A percentile compares a stretch with the other conserved stretches of the same genome.
Conservation (phyloP, 305 asterid species). For the Ruellia speciosa region DNA sequence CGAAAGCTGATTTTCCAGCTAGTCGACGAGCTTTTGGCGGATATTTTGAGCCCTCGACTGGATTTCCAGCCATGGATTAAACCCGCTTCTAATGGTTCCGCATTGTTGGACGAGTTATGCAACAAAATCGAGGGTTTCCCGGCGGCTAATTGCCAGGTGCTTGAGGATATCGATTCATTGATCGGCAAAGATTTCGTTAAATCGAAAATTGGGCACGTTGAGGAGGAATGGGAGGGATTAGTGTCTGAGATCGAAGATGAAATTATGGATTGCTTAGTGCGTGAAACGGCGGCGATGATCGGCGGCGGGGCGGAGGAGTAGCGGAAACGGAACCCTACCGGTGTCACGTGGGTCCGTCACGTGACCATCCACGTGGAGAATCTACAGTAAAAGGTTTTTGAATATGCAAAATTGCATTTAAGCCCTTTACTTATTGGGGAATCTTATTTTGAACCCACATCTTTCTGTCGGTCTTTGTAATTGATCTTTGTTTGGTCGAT, state of each 20-base stretch:
- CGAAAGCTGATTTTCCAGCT: slow-evolving; percentile 64
- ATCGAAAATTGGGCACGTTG: slow-evolving; percentile 14
- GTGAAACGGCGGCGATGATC: slow-evolving; percentile 39
- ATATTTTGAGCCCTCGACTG: slow-evolving; percentile 32
- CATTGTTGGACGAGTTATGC: slow-evolving; percentile 35
- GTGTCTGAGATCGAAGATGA: slow-evolving; percentile 57
- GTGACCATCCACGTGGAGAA: slow-evolving; percentile 41
- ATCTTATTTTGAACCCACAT: neutral
- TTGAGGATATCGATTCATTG: slow-evolving; percentile 63
- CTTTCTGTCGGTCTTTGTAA: neutral
- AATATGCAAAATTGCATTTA: neutral
- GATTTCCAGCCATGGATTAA: slow-evolving; percentile 18
- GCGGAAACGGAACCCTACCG: slow-evolving; percentile 30
- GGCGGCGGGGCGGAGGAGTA: slow-evolving; percentile 23
- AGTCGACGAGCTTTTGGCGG: slow-evolving; percentile 51
- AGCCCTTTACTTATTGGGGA: neutral
- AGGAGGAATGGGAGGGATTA: slow-evolving; percentile 44
- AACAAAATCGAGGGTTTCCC: slow-evolving; percentile 37
- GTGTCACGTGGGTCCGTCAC: slow-evolving; percentile 42
- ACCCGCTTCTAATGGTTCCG: neutral
- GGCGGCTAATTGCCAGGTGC: slow-evolving; percentile 45
- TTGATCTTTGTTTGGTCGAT: no score
- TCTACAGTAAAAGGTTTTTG: slow-evolving; percentile 16
- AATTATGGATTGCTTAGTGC: slow-evolving; percentile 45
- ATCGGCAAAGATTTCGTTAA: slow-evolving; percentile 37